Evolutionary conservation across 2,329 filamentous ascomycete genomes (phyloP).

Genomic region (Grosmannia penicillata): DNA sequence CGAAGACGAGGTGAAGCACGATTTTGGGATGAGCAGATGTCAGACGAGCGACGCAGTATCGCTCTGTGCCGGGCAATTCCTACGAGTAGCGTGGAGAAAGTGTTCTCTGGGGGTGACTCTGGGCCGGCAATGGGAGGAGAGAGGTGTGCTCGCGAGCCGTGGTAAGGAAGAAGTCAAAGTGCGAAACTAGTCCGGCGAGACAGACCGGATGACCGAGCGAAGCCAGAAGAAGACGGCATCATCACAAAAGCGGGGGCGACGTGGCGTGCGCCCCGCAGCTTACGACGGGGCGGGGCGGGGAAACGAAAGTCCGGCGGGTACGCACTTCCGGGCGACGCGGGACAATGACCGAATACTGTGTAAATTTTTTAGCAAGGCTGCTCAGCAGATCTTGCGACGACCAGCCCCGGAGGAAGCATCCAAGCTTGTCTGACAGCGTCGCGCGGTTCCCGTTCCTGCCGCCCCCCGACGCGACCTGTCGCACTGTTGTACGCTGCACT

Average conservation of each 20-base stretch:
- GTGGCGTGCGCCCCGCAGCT: too few relatives aligned
- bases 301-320: not conserved
- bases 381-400: not conserved
- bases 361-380: constrained; percentile 6
- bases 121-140: too few relatives aligned
- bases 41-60: constrained; percentile 7
- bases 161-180: too few relatives aligned
- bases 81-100: too few relatives aligned
- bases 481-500: too few relatives aligned
- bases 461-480: not conserved
- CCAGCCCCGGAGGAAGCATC: not conserved
- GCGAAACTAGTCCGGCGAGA: too few relatives aligned
- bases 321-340: not conserved
- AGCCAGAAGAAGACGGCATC: too few relatives aligned
- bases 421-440: constrained; percentile 1
- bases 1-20: not conserved
- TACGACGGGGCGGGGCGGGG: not conserved
- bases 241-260: too few relatives aligned
- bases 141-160: too few relatives aligned
- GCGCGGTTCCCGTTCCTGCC: not conserved
- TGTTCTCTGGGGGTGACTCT: too few relatives aligned
- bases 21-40: constrained; percentile 11
- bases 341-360: constrained; percentile 1
- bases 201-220: too few relatives aligned
- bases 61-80: too few relatives aligned